Base-by-base conservation (phyloP, 1,284 basidiomycete genomes). In the Melampsora americana region DNA sequence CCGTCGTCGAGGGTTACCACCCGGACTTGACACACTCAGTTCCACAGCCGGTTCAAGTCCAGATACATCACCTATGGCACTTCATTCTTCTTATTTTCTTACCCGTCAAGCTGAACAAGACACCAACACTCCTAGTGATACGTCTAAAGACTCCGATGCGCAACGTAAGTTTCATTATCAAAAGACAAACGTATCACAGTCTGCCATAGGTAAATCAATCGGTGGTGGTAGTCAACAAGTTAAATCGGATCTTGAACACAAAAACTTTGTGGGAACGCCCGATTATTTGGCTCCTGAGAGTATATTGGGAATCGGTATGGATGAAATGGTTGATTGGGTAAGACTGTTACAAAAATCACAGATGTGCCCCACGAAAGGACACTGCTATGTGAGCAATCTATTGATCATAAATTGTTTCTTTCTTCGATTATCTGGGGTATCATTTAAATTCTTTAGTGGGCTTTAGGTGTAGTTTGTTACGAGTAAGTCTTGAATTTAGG, bases 241-340 rank as follows among this genome's bases (percentile, higher is more conserved):
- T 12, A 44, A 32, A 16, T 68, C 65, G 18, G 48, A 76, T 30
- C 78, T 79, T 44, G 78, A 78, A 20, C 65, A 75, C 28, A 67
- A 68, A 62, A 72, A 79, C 64, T 93, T 98, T 80, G 95, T 96
- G 11, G 95, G 95, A 18, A 98, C 95, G 1, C 95, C 95, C 3
- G 95, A 98, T 84, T 98, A 98, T 83, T 87, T 98, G 56, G 93
- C 95, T 3, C 95, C 95, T 0, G 95, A 98, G 84, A 95, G 92
- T 64, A 97, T 99, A 78, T 88, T 98, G 72, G 96, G 96, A 78
- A 88, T 98, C 79, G 91, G 94, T 67, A 93, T 93, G 70, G 95
- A 99, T 82, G 95, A 99, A 84, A 91, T 90, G 59, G 96, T 98
- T 78, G 96, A 99, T 85, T 99, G 96, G 94, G 92, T 93, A 79